Evolutionary conservation across 257 asterid genomes (phyloP), one percentile per base, ranked within the genome.

Genomic region (Verbena officinalis): DNA sequence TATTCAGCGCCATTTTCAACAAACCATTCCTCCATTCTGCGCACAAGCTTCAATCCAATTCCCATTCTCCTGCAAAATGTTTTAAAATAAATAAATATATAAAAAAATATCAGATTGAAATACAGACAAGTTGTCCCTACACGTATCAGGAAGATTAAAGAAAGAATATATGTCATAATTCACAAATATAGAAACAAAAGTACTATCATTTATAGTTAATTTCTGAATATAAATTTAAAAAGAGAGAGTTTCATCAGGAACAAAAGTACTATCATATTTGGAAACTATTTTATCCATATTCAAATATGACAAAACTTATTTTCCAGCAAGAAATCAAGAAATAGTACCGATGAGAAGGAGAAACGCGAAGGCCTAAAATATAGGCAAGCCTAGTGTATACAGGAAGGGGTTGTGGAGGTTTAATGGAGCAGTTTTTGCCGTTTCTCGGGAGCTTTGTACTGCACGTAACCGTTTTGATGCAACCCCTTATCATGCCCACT

Each of bases 401-500:
- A 11, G 90, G 95, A 17, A 73, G 68, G 5, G 66, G 76, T 4
- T 50, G 57, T 12, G 45, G 56, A 9, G 68, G 59, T 38, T 74
- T 69, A 7, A 21, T 45, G 27, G 20, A 16, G 73, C 27, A 30
- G 64, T 7, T 73, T 38, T 68, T 68, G 19, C 36, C n/a, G 13
- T 14, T 62, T 54, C 85, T 77, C 0, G 79, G 49, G 43, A 81
- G 38, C 52, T 81, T 81, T 17, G 70, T 74, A 4, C 90, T 86
- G 60, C 90, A 79, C 10, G 95, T 78, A 69, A 84, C 95, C 65
- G 84, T 83, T 66, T 86, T 86, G 50, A 79, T 80, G 69, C 90
- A 83, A 14, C 95, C 90, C 33, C 95, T 78, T 19, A 83, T 79
- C 91, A 86, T 79, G 27, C 95, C 95, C 8, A 86, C 88, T 38